These are phyloP conservation scores for Talaromyces amestolkiae DNA, from an alignment of 2,329 filamentous ascomycete genomes.

Conservation along the genomic window DNA sequence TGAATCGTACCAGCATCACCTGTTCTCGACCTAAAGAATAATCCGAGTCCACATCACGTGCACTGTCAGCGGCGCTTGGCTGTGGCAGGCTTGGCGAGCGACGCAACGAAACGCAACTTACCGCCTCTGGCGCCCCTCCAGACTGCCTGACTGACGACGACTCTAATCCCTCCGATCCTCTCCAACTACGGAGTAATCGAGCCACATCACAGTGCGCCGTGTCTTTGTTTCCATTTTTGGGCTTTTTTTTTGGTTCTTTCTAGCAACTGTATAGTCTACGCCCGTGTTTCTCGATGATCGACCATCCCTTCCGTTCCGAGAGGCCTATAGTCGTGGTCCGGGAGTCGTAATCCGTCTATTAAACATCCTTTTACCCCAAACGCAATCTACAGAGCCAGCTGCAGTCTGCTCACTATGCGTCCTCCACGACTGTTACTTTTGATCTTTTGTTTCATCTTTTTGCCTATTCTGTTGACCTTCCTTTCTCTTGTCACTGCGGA, in stretches of 20 bases:
- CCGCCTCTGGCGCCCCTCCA: not conserved
- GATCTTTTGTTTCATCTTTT: conserved; percentile 47
- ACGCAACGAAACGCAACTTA: not conserved
- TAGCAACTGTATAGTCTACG: not conserved
- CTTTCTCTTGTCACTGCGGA: conserved; percentile 45
- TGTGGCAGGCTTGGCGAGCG: not conserved
- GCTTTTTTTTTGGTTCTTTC: conserved; percentile 9
- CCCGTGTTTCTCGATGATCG: conserved; percentile 34
- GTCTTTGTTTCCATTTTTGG: not conserved
- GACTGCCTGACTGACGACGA: not conserved
- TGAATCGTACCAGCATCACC: not conserved
- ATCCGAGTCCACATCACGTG: conserved; percentile 8
- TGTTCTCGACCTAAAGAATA: not conserved
- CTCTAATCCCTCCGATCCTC: not conserved
- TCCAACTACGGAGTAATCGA: not conserved
- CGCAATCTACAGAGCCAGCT: conserved; percentile 3
- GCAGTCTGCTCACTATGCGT: conserved; percentile 39
- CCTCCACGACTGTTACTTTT: conserved; percentile 48
- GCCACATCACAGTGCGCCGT: not conserved
- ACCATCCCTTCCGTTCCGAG: conserved; percentile 26
- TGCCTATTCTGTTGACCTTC: conserved; percentile 49
- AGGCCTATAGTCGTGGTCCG: conserved; percentile 36
- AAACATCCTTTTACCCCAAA: not conserved
- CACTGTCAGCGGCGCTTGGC: not conserved
- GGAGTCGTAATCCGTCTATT: conserved; percentile 19